These are phyloP conservation scores for Tricladium varicosporioides DNA, from an alignment of 2,329 filamentous ascomycete species.

Conservation along the genomic window DNA sequence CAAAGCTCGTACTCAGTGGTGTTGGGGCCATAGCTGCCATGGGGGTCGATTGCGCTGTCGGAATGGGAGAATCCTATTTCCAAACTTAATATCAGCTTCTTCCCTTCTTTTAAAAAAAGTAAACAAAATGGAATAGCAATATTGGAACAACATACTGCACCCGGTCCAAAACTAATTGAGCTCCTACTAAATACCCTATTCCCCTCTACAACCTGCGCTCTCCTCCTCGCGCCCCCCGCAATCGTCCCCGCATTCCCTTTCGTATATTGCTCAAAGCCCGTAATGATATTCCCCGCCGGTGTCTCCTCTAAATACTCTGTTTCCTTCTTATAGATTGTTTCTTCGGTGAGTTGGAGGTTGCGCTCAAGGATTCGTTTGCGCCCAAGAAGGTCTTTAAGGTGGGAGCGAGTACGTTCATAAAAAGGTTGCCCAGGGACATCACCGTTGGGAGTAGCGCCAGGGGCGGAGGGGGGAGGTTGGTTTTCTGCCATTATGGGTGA, in stretches of 20 bases:
- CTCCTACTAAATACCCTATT: constrained; percentile 64
- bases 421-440: constrained; percentile 57
- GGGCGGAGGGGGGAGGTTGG: constrained; percentile 36
- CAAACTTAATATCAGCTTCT: not conserved
- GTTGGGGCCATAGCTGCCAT: constrained; percentile 48
- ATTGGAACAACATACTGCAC: not conserved
- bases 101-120: no score
- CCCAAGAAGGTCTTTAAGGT: constrained; percentile 64
- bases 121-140: no score
- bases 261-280: constrained; percentile 97
- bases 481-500: constrained; percentile 46
- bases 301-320: constrained; percentile 88
- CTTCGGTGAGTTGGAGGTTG: constrained; percentile 52
- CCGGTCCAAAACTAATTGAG: constrained; percentile 52
- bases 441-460: constrained; percentile 19
- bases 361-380: constrained; percentile 53
- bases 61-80: constrained; percentile 30
- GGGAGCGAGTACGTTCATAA: constrained; percentile 69
- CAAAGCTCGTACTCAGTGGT: constrained; percentile 54
- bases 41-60: constrained; percentile 31
- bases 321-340: constrained; percentile 81
- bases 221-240: constrained; percentile 59
- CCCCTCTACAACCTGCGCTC: constrained; percentile 63
- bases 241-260: constrained; percentile 64
- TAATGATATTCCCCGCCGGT: constrained; percentile 89